Base-by-base conservation (phyloP, 2,329 filamentous ascomycete genomes). In the Fusarium sp. region DNA sequence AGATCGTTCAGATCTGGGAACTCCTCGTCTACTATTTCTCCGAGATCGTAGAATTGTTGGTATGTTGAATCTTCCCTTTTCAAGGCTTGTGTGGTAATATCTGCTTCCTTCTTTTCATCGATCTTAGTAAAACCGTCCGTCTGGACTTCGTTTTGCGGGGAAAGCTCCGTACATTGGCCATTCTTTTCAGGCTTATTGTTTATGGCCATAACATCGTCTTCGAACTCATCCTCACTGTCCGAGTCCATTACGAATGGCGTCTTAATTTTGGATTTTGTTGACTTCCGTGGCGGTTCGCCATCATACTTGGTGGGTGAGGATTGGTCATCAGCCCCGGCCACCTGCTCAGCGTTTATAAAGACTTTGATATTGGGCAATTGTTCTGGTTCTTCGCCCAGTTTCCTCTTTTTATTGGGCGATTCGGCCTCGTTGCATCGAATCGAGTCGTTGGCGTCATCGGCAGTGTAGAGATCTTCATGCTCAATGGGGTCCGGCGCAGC, bases 221-320 rank as follows among this genome's bases (percentile, higher is more conserved):
- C 74, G 13, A 70, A 50, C 18, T 83, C 81, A 18, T 80, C 81
- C 56, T 84, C 89, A 56, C 85, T 87, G 54, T 91, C 89, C 0
- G 92, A 94, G 68, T 94, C 92, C 64, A 92, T 88, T 44, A 95
- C 78, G 74, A 95, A 95, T 0, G 92, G 92, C 7, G 75, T 75
- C 56, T 79, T 79, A 36, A 78, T 76, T 47, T 76, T 75, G 31
- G 72, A 38, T 42, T 76, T 79, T 35, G 70, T 16, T 31, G 74
- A 68, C 51, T 76, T 78, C 28, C 59, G 30, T 26, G 48, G 60
- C 31, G 72, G 30, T 22, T 41, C 59, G 50, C 61, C 57, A 54
- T 70, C 63, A 30, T 33, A 73, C 83, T 82, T 78, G 81, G 82
- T 73, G 86, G 71, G 61, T 7, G 70, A 64, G 13, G 69, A 59